Percentiles rank a stretch among this genome's conserved stretches.
phyloP scores from a whole-genome alignment of 2,329 filamentous ascomycete genomes.

The Ceratocystis huliohia region DNA sequence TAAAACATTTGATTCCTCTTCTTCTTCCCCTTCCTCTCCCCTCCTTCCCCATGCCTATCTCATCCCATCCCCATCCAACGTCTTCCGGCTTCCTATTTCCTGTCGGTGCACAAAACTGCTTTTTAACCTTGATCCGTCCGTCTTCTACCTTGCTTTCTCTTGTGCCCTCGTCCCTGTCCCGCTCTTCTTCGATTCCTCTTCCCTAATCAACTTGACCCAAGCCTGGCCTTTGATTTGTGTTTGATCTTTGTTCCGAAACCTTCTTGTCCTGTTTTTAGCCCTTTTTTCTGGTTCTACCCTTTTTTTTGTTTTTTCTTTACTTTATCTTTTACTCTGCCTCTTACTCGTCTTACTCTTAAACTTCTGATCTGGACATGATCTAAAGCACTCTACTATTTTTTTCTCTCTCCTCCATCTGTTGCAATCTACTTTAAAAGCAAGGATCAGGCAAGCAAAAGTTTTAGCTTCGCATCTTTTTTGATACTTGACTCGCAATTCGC shows the following conservation, averaged over 20 bases:
- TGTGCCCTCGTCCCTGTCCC: conserved; percentile 8
- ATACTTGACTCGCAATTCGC: conserved; percentile 11
- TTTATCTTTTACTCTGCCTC: not conserved
- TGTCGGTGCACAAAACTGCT: conserved; percentile 9
- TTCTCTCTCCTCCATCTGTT: not conserved
- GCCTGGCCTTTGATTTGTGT: not conserved
- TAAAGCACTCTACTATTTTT: not conserved
- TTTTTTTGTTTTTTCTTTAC: not conserved
- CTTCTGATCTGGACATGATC: not conserved
- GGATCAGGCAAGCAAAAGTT: not conserved
- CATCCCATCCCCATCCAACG: conserved; percentile 18
- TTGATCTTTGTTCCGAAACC: not conserved
- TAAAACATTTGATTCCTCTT: conserved; percentile 3
- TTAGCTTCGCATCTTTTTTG: not conserved
- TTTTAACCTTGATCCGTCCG: conserved; percentile 10
- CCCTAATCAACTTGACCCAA: not conserved
- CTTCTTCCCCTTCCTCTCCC: conserved; percentile 18
- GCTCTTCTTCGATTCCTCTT: conserved; percentile 5
- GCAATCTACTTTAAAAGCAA: not conserved
- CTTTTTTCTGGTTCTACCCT: not conserved
- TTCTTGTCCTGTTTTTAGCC: not conserved
- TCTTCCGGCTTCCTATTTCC: conserved; percentile 12
- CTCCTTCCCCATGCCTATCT: conserved; percentile 18
- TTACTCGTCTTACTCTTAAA: not conserved
- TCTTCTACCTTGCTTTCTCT: conserved; percentile 4